Conservation (phyloP, 108 stramenopile species). For the Fragilaria crotonensis region DNA sequence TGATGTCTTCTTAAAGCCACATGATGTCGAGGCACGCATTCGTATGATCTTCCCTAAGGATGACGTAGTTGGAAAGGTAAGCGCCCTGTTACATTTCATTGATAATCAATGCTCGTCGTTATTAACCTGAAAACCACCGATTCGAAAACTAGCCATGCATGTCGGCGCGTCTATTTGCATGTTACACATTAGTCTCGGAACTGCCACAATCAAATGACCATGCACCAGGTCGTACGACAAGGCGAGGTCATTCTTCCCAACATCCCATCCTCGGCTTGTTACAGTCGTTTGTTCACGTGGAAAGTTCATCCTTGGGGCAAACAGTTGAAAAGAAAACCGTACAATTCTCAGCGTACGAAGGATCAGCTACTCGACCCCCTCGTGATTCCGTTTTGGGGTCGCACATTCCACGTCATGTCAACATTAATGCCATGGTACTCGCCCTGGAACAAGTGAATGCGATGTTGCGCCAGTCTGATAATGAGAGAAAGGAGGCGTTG, state of each 20-base stretch:
- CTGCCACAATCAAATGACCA: neutral
- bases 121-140: no score
- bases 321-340: neutral
- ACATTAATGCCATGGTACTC: neutral
- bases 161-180: constrained; percentile 10
- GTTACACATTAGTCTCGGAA: constrained; percentile 2
- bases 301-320: constrained; percentile 3
- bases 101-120: neutral
- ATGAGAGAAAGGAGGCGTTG: no score
- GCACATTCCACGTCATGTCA: neutral
- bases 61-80: neutral
- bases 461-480: no score
- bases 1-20: neutral
- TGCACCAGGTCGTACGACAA: neutral
- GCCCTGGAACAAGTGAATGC: neutral
- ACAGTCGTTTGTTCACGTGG: neutral
- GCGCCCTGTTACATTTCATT: no score
- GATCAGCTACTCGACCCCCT: constrained; percentile 10
- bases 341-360: constrained; percentile 9
- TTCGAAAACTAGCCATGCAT: constrained; percentile 8
- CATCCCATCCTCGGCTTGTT: neutral
- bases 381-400: constrained; percentile 10
- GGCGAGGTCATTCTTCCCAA: neutral
- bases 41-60: neutral
- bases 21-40: neutral